Evolutionary conservation across 805 yeast genomes (phyloP).

Genomic region (Saturnispora quitensis): DNA sequence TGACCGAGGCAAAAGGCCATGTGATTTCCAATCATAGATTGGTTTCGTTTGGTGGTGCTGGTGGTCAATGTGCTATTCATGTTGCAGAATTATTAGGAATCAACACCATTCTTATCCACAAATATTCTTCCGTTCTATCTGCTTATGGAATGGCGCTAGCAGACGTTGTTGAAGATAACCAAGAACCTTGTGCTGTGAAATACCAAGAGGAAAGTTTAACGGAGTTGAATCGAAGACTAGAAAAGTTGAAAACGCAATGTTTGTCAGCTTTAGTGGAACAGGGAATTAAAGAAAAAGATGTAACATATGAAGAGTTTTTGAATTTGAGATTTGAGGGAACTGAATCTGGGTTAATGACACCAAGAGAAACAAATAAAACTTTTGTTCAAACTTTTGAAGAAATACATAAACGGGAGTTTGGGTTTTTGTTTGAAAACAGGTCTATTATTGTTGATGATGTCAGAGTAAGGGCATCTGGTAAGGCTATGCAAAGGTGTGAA

Average conservation of each 20-base stretch:
- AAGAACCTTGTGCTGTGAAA: constrained; percentile 54
- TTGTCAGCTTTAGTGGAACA: constrained; percentile 36
- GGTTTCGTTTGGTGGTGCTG: constrained; percentile 89
- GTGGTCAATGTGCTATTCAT: constrained; percentile 82
- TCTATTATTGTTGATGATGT: constrained; percentile 58
- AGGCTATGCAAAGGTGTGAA: constrained; percentile 35
- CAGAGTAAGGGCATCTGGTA: constrained; percentile 68
- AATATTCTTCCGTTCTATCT: constrained; percentile 73
- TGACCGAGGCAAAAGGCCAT: constrained; percentile 81
- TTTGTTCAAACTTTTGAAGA: constrained; percentile 40
- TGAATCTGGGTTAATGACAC: constrained; percentile 79
- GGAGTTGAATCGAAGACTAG: constrained; percentile 37
- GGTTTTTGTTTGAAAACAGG: constrained; percentile 51
- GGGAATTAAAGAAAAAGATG: constrained; percentile 39
- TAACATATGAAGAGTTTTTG: constrained; percentile 53
- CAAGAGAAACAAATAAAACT: constrained; percentile 20
- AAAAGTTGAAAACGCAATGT: constrained; percentile 36
- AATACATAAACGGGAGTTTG: constrained; percentile 62
- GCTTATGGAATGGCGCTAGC: constrained; percentile 88
- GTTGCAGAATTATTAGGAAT: constrained; percentile 69
- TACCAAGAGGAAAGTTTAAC: constrained; percentile 27
- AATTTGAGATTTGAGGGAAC: constrained; percentile 82
- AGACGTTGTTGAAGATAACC: constrained; percentile 73
- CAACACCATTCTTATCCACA: constrained; percentile 58
- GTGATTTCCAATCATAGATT: constrained; percentile 55